Evolutionary conservation across 257 asterid species (phyloP), one percentile per base, ranked within the genome.

Genomic region (Solanum tarapatanum): DNA sequence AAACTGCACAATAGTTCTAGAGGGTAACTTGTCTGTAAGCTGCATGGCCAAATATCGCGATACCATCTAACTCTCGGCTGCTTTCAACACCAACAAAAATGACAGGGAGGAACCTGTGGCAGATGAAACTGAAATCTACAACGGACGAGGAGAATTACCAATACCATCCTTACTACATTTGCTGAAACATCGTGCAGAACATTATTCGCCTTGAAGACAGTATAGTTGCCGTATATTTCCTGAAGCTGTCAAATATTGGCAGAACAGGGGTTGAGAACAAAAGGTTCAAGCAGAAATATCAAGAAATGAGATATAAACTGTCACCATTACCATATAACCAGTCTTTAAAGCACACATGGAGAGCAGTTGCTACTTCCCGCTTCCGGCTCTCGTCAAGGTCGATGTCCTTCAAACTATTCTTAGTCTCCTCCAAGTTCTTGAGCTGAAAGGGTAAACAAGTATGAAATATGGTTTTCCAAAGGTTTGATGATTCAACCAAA

Each of bases 171-270:
- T 19, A 11, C 68, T 17, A 30, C 41, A 82, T 24, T 21, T 45
- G 85, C 85, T 48, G 68, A 60, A 87, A 64, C 86, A 43, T 19
- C 83, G 6, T 16, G 39, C 84, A 45, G 17, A 86, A 36, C 9
- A 58, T 83, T 32, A 94, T 76, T 95, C 98, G 23, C 98, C 98
- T 87, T 95, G 98, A 88, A 94, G 80, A 94, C 98, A 96, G 92
- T 95, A 95, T 58, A 96, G 98, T 90, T 96, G 99, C 84, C 98
- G 92, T 87, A 96, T 93, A 89, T 96, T 96, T 83, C 99, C 99
- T 19, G 99, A 96, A 58, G 99, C 98, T 96, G 98, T 87, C 32
- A 41, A 82, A 82, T 84, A 84, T 86, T 85, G 74, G 88, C 69
- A 48, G 19, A 28, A 48, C 41, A 19, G 69, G 39, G 41, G 21